Evolutionary conservation across 805 yeast species (phyloP), one percentile per base, ranked within the genome.

Genomic region (Blastobotrys americana): DNA sequence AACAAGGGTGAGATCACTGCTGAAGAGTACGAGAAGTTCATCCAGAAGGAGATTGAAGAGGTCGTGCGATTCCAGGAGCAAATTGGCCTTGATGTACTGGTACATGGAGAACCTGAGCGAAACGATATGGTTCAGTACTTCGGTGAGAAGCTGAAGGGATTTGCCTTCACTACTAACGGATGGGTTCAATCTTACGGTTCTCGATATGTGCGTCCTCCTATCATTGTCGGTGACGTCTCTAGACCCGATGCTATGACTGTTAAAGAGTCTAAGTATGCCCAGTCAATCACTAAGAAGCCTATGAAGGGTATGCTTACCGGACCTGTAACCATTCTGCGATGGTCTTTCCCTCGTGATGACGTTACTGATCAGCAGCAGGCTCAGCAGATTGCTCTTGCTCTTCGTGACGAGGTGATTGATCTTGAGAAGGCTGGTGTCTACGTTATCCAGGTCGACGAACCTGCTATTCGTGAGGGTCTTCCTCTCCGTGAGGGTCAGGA

Each of bases 151-250:
- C 78, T 93, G 69, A 84, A 85, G 67, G 99, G 99, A 73, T 93
- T 84, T 70, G 96, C 95, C 60, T 93, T 93, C 82, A 93, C 98
- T 73, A 76, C 84, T 60, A 87, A 87, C 80, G 99, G 99, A 73
- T 93, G 99, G 99, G 99, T 93, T 64, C 99, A 93, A 80, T 93
- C 98, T 58, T 93, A 90, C 72, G 99, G 99, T 79, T 89, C 98
- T 57, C 86, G 99, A 78, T 93, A 93, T 75, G 99, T 93, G 61
- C 88, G 98, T 78, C 98, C 98, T 69, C 98, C 98, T 63, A 85
- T 93, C 66, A 81, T 93, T 71, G 97, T 90, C 63, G 98, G 98
- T 78, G 98, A 93, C 72, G 87, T 93, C 64, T 89, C 97, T 45
- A 89, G 98, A 79, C 97, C 98, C 69, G 80, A 78, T 67, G 84